phyloP scores from a whole-genome alignment of 2,329 filamentous ascomycete species.

The Ilyonectria destructans region DNA sequence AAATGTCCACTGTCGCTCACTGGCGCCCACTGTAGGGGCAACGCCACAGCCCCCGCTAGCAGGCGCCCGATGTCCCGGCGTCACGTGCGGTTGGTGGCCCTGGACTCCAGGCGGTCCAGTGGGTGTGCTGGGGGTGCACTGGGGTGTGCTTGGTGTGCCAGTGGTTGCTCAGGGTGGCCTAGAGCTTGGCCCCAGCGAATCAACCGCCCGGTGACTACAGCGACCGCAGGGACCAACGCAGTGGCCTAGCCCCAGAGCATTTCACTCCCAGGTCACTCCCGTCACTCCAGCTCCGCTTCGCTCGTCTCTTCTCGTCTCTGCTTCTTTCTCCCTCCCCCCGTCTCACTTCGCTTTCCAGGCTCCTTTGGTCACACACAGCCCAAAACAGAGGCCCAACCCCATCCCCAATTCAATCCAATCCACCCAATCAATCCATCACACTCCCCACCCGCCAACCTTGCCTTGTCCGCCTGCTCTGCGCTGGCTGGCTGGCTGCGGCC shows the following conservation, averaged over 20 bases:
- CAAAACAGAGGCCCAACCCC: slow-evolving; percentile 28
- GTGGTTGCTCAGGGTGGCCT: neutral
- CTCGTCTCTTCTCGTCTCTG: neutral
- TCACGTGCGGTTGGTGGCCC: slow-evolving; percentile 31
- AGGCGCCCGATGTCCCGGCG: slow-evolving; percentile 23
- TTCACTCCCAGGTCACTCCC: slow-evolving; percentile 10
- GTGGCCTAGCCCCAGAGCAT: slow-evolving; percentile 10
- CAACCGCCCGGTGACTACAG: slow-evolving; percentile 21
- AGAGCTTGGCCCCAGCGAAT: slow-evolving; percentile 23
- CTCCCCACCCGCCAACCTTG: slow-evolving; percentile 15
- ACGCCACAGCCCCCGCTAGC: slow-evolving; percentile 25
- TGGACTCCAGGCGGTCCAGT: slow-evolving; percentile 9
- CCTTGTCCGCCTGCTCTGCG: slow-evolving; percentile 8
- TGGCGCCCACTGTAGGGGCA: slow-evolving; percentile 17
- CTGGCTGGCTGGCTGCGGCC: slow-evolving; percentile 23
- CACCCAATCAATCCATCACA: slow-evolving; percentile 31
- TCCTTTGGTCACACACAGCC: slow-evolving; percentile 5
- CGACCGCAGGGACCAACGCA: slow-evolving; percentile 25
- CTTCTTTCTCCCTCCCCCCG: slow-evolving; percentile 6
- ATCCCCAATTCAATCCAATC: slow-evolving; percentile 39
- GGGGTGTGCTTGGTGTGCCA: no score
- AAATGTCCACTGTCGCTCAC: slow-evolving; percentile 26
- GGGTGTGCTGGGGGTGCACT: neutral
- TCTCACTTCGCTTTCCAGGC: slow-evolving; percentile 1
- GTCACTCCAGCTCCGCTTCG: slow-evolving; percentile 10